Evolutionary conservation across 345 rosid species (phyloP), one percentile per base, ranked within the genome.

Genomic region (Syzygium aqueum): DNA sequence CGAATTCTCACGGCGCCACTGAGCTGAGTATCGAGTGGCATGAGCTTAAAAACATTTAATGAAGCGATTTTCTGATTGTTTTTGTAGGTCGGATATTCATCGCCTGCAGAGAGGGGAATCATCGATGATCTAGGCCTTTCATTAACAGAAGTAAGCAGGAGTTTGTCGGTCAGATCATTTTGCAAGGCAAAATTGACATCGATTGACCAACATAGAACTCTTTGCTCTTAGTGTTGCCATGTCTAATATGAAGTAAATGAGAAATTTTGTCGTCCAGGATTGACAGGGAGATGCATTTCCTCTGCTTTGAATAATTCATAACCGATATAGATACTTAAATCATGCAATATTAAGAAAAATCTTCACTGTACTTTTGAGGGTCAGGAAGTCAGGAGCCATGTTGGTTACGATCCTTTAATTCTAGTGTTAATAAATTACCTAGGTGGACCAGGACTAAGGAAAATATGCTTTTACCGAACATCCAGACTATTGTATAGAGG

Each of bases 81-180:
- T 86, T 85, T 73, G 87, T 90, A 94, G 95, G 83, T 89, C 51
- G 94, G 93, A 23, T 90, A 86, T 87, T 92, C 96, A 50, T 92
- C 95, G 4, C 94, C 93, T 11, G 93, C 95, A 8, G 88, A 92
- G 90, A 46, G 85, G 0, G 93, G 91, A 86, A 92, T 92, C 77
- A 61, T 88, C 56, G 88, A 87, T 7, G 94, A 92, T 25, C 80
- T 91, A 37, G 87, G 85, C 90, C 84, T 89, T 46, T 89, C 92
- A 5, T 23, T 82, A 17, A 87, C 90, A 3, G 86, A 88, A 37
- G 91, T 88, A 57, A 87, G 73, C 80, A 22, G 40, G 50, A 27
- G 28, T 8, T 59, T 46, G 61, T 61, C n/a, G 1, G 33, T 61
- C 51, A 37, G 23, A 19, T 43, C 11, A 85, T 85, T 53, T 53